phyloP scores from a whole-genome alignment of 495 filamentous ascomycete species.

The Hypomontagnella monticulosa region DNA sequence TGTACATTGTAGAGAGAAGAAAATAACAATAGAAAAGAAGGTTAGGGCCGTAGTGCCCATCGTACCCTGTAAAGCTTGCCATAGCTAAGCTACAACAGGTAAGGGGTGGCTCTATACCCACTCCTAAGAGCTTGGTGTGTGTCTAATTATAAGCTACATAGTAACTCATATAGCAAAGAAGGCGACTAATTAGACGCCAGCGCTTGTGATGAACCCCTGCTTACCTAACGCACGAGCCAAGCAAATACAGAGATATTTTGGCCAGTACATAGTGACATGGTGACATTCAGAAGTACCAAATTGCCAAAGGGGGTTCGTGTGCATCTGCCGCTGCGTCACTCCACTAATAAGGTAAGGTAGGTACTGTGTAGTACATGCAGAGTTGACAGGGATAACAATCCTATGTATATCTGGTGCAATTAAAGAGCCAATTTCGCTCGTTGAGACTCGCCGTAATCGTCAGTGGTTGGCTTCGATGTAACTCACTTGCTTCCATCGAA shows the following conservation, averaged over 20 bases:
- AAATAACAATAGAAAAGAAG: conserved; percentile 26
- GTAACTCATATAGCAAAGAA: conserved; percentile 4
- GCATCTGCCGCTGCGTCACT: conserved; percentile 32
- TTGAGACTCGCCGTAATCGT: conserved; percentile 8
- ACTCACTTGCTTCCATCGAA: conserved; percentile 32
- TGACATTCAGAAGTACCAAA: conserved; percentile 30
- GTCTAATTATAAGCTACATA: conserved; percentile 14
- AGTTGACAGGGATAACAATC: conserved; percentile 25
- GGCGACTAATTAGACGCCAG: conserved; percentile 43
- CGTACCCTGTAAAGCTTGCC: not conserved
- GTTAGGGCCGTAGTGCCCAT: not conserved
- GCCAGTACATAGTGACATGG: conserved; percentile 14
- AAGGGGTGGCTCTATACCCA: conserved; percentile 14
- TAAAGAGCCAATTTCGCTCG: conserved; percentile 11
- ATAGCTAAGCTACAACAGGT: not conserved
- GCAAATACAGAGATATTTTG: conserved; percentile 16
- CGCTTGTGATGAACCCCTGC: conserved; percentile 24
- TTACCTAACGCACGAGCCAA: conserved; percentile 30
- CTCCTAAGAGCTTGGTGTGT: conserved; percentile 15
- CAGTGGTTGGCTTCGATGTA: conserved; percentile 20
- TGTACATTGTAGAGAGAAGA: not conserved
- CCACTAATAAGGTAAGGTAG: conserved; percentile 34
- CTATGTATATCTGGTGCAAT: conserved; percentile 33
- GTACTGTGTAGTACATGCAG: conserved; percentile 2
- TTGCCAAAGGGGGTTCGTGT: conserved; percentile 36